Evolutionary conservation across 2,329 filamentous ascomycete genomes (phyloP).

Genomic region (Trichoderma atroviride): DNA sequence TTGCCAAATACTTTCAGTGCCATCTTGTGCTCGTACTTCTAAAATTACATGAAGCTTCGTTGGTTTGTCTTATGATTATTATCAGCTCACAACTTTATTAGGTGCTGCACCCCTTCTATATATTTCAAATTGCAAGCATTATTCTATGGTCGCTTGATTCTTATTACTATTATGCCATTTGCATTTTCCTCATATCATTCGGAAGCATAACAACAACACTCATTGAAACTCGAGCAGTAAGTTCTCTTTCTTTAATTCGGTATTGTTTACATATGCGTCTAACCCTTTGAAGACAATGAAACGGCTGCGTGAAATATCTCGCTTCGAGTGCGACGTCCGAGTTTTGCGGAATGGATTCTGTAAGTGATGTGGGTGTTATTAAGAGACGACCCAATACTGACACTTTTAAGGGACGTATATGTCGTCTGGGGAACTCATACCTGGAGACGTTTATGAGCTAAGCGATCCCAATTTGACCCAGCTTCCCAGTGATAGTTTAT

Average conservation of each 20-base stretch:
- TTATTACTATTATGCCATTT: conserved; percentile 96
- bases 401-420: conserved; percentile 68
- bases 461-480: conserved; percentile 88
- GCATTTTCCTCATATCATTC: conserved; percentile 92
- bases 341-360: conserved; percentile 95
- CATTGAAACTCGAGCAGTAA: conserved; percentile 80
- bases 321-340: conserved; percentile 92
- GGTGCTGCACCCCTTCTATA: conserved; percentile 96
- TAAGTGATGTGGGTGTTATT: conserved; percentile 43
- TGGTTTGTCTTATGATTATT: neutral
- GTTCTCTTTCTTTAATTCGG: conserved; percentile 34
- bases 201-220: conserved; percentile 89
- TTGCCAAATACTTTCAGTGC: neutral
- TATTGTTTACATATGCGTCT: neutral
- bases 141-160: conserved; percentile 92
- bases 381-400: neutral
- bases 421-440: conserved; percentile 83
- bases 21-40: conserved; percentile 13
- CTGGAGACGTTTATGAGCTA: conserved; percentile 94
- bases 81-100: conserved; percentile 38
- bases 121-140: conserved; percentile 95
- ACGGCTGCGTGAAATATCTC: conserved; percentile 85
- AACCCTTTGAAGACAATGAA: conserved; percentile 71
- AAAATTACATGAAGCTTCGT: neutral
- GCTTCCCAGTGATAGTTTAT: conserved; percentile 87